Evolutionary conservation across 495 filamentous ascomycete genomes (phyloP), one percentile per base, ranked within the genome.

Genomic region (Chaetomidium leptoderma): DNA sequence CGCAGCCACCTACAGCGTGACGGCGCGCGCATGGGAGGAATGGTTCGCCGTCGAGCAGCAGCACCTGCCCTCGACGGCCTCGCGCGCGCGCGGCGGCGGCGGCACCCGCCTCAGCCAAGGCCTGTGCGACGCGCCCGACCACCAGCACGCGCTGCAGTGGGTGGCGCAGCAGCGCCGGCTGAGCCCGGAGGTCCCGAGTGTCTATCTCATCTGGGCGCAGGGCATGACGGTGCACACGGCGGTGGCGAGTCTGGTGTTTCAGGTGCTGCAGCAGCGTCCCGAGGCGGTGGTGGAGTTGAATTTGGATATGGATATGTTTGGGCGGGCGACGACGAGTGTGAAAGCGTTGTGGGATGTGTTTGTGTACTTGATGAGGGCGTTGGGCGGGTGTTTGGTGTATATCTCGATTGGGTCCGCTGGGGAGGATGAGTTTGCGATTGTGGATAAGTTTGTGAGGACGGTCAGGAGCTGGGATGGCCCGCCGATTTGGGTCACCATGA

Each of bases 161-260:
- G 27, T 36, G 11, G 56, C 44, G 2, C 57, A 63, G 39, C 51
- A 55, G 40, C 35, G 29, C 3, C 10, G 29, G 0, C n/a, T 52
- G 16, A 52, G 35, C 6, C 57, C 61, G 2, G 13, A 53, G 13
- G 21, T 63, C 7, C 56, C 57, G 0, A 46, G 51, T 6, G 56
- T 46, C 2, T 63, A 59, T 24, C 47, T 63, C 17, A 53, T 63
- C 33, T 59, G 61, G 61, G 58, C 61, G 13, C 50, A 39, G n/a
- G 61, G 58, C 45, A 59, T 59, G 56, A 63, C 56, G n/a, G 61
- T 53, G 37, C 61, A 63, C 33, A 39, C 61, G 32, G 61, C 61
- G 16, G 36, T 63, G 1, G 56, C 57, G 19, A 40, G 37, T 21
- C 51, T 63, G 5, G 44, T 59, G 37, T 53, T 63, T 33, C 61